Evolutionary conservation across 345 rosid species (phyloP), one percentile per base, ranked within the genome.

Genomic region (Gossypium stocksii): DNA sequence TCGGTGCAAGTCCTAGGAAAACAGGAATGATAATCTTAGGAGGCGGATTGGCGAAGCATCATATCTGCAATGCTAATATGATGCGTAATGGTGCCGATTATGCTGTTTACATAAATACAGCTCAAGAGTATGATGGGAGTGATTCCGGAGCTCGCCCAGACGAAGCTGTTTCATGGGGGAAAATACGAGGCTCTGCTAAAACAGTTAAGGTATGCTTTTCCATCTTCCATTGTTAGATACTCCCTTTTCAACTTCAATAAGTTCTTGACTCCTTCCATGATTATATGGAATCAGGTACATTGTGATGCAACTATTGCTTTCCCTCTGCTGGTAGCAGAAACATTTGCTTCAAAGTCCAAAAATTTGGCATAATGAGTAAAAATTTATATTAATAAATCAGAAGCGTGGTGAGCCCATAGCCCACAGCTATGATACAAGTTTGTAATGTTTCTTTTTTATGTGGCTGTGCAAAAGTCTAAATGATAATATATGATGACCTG

Each of bases 221-320:
- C 62, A 27, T 23, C 19, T 19, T 22, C 59, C 15, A 14, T 13
- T 48, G 16, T 4, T 7, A 27, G 65, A 15, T 1, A 7, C 63
- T 6, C 43, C 1, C 41, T 62, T 57, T 72, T 20, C 22, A n/a
- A 3, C 10, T 64, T 64, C 46, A 7, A 3, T 7, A 7, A 38
- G 76, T 56, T 56, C 11, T 23, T 56, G 23, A 56, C 59, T 19
- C 14, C 23, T n/a, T 56, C 14, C 29, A 9, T 56, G 17, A 22
- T 65, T 68, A 72, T 51, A 44, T 82, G 66, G 25, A 23, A 68
- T 15, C 82, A 94, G 97, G 97, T 94, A 27, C 90, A 90, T 74
- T 93, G 99, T 74, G 99, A 95, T 79, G 99, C 99, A 69, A 95
- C 98, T 34, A 90, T 93, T 68, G 99, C 97, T 64, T 95, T 93